A percentile compares a stretch with the other conserved stretches of the same genome.
These are phyloP conservation scores for Plasmodium inui DNA, from an alignment of 169 alveolate species.

Conservation along the genomic window DNA sequence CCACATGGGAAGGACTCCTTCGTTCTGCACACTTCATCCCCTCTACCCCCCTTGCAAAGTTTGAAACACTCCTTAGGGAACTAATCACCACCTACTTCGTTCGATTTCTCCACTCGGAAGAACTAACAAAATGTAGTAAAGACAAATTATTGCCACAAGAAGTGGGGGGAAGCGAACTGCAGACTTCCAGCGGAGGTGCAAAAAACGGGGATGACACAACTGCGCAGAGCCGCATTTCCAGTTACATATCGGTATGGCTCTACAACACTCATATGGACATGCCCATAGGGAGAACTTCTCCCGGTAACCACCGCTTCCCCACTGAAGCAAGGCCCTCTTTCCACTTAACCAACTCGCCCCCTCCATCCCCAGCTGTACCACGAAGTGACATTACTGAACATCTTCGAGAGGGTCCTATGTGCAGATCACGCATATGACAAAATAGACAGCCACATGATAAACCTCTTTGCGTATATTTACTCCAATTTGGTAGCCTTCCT, in stretches of 20 bases:
- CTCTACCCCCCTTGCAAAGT: not conserved
- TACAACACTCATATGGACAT: not conserved
- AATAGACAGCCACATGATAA: conserved; percentile 44
- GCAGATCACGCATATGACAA: conserved; percentile 54
- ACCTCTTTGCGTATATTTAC: conserved; percentile 40
- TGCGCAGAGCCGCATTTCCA: conserved; percentile 17
- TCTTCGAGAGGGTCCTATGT: conserved; percentile 25
- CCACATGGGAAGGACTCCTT: not conserved
- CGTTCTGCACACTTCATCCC: not conserved
- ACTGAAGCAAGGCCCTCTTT: not conserved
- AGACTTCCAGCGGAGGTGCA: not conserved
- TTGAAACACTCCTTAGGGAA: conserved; percentile 50
- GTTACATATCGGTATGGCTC: conserved; percentile 42
- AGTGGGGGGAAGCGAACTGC: not conserved
- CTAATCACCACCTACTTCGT: conserved; percentile 51
- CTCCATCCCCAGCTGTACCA: conserved; percentile 36
- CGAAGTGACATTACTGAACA: conserved; percentile 59
- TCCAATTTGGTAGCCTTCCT: conserved; percentile 64
- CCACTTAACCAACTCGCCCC: not conserved
- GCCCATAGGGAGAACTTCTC: not conserved
- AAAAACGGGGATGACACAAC: conserved; percentile 7
- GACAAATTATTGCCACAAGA: not conserved
- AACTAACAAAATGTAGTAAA: conserved; percentile 10
- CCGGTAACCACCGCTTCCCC: not conserved
- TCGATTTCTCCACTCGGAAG: conserved; percentile 30